Evolutionary conservation across 2,329 filamentous ascomycete species (phyloP).

Genomic region (Metarhizium sp.): DNA sequence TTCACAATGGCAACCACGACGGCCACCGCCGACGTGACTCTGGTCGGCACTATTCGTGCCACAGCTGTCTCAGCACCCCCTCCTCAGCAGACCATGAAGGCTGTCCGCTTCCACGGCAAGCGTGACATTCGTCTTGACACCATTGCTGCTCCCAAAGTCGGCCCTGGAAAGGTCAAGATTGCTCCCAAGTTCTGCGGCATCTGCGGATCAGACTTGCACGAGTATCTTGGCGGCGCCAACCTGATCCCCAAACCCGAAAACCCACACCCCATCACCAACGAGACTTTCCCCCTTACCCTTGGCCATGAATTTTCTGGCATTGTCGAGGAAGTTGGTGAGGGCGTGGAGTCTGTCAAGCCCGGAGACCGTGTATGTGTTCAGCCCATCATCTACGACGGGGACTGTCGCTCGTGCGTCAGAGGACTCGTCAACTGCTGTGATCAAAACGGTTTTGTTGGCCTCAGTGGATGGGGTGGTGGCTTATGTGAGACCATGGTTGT

Average conservation of each 20-base stretch:
- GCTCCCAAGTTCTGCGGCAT: conserved; percentile 36
- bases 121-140: conserved; percentile 46
- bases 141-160: conserved; percentile 30
- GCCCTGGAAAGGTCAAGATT: conserved; percentile 38
- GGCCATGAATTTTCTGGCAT: conserved; percentile 58
- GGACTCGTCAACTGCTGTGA: conserved; percentile 50
- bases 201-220: conserved; percentile 30
- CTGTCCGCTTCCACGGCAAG: conserved; percentile 44
- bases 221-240: conserved; percentile 23
- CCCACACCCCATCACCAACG: conserved; percentile 49
- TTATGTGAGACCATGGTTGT: conserved; percentile 46
- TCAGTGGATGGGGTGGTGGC: conserved; percentile 40
- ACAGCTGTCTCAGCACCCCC: conserved; percentile 2
- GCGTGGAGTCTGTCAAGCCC: conserved; percentile 34
- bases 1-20: conserved; percentile 3
- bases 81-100: conserved; percentile 31
- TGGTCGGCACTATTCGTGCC: conserved; percentile 6
- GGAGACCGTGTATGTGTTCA: conserved; percentile 51
- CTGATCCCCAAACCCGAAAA: conserved; percentile 29
- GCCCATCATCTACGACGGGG: conserved; percentile 48
- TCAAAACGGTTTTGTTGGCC: conserved; percentile 24
- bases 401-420: conserved; percentile 43
- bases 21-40: conserved; percentile 1
- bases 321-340: conserved; percentile 46
- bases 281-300: conserved; percentile 47